phyloP scores from a whole-genome alignment of 1,284 basidiomycete genomes.

The Xerocomus amazonicus region DNA sequence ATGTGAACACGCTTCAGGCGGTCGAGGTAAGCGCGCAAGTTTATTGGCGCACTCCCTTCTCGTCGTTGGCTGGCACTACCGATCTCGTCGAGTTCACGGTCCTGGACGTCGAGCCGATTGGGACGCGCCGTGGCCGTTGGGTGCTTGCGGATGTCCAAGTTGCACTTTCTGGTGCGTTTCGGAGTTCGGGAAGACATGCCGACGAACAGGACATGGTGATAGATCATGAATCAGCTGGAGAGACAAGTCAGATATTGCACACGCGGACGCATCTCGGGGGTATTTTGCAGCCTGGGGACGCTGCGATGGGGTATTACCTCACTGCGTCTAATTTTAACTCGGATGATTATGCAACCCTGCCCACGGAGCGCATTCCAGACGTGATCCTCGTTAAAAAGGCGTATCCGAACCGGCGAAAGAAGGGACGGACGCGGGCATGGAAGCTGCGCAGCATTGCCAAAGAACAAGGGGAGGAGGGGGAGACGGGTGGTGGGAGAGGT shows the following conservation, averaged over 20 bases:
- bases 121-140: conserved; percentile 66
- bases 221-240: conserved; percentile 55
- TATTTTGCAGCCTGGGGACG: conserved; percentile 94
- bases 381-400: conserved; percentile 94
- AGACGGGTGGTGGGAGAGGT: conserved; percentile 72
- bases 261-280: conserved; percentile 95
- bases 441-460: conserved; percentile 92
- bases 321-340: conserved; percentile 93
- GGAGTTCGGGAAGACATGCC: conserved; percentile 37
- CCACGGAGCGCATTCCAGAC: conserved; percentile 79
- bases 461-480: conserved; percentile 82
- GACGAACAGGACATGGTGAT: conserved; percentile 48
- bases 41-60: conserved; percentile 92
- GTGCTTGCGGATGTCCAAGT: conserved; percentile 95
- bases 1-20: conserved; percentile 82
- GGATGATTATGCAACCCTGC: conserved; percentile 76
- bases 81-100: conserved; percentile 96
- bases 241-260: conserved; percentile 82
- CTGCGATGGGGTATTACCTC: conserved; percentile 88
- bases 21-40: conserved; percentile 79
- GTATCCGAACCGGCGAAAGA: conserved; percentile 93
- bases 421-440: conserved; percentile 84
- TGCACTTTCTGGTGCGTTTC: conserved; percentile 78
- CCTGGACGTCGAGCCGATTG: conserved; percentile 88
- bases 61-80: conserved; percentile 74